Base-by-base conservation (phyloP, 345 rosid genomes). In the Euphorbia pulcherrima region DNA sequence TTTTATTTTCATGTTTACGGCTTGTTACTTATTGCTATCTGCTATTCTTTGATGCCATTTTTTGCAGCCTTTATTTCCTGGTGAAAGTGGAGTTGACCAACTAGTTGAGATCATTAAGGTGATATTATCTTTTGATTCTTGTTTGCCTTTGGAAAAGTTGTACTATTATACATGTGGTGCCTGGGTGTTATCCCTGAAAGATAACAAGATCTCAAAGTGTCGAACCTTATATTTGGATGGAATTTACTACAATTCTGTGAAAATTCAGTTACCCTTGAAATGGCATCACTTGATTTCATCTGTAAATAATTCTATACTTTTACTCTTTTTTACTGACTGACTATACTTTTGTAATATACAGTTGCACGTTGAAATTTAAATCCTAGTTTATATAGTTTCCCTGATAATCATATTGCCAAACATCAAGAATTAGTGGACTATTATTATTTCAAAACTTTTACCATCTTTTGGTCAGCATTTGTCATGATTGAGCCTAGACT, bases 21-120 rank as follows among this genome's bases (percentile, higher is more conserved):
- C 8, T 23, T 74, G 3, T 33, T 33, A 33, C 37, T 33, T 24
- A 18, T 40, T 4, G 59, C 44, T 53, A 52, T 39, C 23, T 20
- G 21, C 67, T 35, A n/a, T 9, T 20, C 48, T 21, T 51, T 50
- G 27, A 69, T 60, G 26, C 53, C 40, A 46, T 29, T 18, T 66
- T 60, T n/a, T 81, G 26, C 87, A 94, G 99, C 99, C 97, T 66
- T 62, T 94, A 65, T 94, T 94, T 83, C 97, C 99, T 37, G 99
- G 99, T 57, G 99, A 91, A 79, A 94, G 97, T 48, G 97, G 97
- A 73, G 94, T 94, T 17, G 99, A 94, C 78, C 99, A 91, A 71
- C 82, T 94, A 59, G 97, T 94, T 47, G 97, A 94, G 82, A 91
- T 94, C 74, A 91, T 94, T 72, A 94, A 94, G 99, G 99, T 94